Conservation (phyloP, 2,329 filamentous ascomycete genomes). For the Cytospora chrysosperma region DNA sequence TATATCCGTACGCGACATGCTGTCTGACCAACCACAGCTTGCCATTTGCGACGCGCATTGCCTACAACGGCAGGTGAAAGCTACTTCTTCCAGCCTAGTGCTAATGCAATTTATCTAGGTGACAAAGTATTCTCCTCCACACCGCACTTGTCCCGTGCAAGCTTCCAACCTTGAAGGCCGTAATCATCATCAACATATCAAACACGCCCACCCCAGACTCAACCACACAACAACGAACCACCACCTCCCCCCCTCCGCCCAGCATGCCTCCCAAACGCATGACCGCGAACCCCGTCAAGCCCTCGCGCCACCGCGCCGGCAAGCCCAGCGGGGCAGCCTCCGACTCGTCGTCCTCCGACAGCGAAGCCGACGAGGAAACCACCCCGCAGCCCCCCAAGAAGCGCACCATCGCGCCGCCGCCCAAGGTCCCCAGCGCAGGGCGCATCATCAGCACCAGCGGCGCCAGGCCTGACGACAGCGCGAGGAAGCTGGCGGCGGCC, state of each 20-base stretch:
- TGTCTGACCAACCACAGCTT: too few species aligned
- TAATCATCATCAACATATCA: slow-evolving; percentile 24
- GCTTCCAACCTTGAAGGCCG: not conserved
- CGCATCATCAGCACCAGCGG: slow-evolving; percentile 54
- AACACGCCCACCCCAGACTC: slow-evolving; percentile 28
- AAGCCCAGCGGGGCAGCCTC: slow-evolving; percentile 62
- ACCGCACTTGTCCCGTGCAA: not conserved
- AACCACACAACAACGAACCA: too few species aligned
- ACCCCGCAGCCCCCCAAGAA: slow-evolving; percentile 31
- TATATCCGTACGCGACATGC: too few species aligned
- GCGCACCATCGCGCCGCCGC: slow-evolving; percentile 49
- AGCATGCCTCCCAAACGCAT: slow-evolving; percentile 75
- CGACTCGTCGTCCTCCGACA: slow-evolving; percentile 50
- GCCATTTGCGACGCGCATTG: too few species aligned
- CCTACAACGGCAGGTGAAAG: not conserved
- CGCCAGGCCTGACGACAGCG: slow-evolving; percentile 47
- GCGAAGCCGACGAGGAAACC: slow-evolving; percentile 46
- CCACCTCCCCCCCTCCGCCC: not conserved
- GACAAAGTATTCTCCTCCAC: not conserved
- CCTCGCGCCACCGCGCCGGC: slow-evolving; percentile 80
- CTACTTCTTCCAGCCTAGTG: not conserved
- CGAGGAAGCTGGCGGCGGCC: slow-evolving; percentile 46
- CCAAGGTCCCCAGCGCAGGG: slow-evolving; percentile 56
- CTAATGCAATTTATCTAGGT: not conserved
- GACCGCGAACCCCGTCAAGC: slow-evolving; percentile 85